Conservation (phyloP, 306 rosid genomes). For the Glycine latifolia region DNA sequence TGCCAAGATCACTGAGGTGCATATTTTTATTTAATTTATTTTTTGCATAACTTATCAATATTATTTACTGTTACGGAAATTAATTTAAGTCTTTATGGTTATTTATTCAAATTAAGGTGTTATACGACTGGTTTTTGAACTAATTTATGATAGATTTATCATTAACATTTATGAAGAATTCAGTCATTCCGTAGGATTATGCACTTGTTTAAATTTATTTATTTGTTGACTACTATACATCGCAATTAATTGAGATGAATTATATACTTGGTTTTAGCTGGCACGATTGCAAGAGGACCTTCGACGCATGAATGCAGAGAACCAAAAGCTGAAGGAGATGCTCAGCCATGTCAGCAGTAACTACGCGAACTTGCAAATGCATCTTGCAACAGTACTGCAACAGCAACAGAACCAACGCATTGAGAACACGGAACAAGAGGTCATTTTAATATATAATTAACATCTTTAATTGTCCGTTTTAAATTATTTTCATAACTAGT, state of each 20-base stretch:
- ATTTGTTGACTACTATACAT: background rate
- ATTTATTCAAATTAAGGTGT: background rate
- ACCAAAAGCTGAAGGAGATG: constrained; percentile 78
- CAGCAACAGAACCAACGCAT: constrained; percentile 42
- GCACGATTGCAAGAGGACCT: constrained; percentile 74
- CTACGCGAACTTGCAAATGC: constrained; percentile 78
- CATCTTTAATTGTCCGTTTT: background rate
- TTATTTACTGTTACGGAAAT: background rate
- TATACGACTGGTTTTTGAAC: background rate
- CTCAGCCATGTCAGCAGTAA: constrained; percentile 72
- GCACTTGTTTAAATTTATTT: background rate
- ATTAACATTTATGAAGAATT: background rate
- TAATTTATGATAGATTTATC: background rate
- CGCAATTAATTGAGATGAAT: background rate
- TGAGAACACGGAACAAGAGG: constrained; percentile 50
- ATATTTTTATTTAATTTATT: background rate
- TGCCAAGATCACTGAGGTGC: constrained; percentile 71
- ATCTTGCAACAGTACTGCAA: constrained; percentile 64
- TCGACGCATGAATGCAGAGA: constrained; percentile 71
- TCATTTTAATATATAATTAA: constrained; percentile 15
- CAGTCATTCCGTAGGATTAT: background rate
- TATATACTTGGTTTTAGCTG: constrained; percentile 55
- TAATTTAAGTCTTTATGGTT: background rate
- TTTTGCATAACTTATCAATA: background rate
- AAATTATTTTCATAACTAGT: background rate